Evolutionary conservation across 2,329 filamentous ascomycete species (phyloP).

Genomic region (Capronia epimyces): DNA sequence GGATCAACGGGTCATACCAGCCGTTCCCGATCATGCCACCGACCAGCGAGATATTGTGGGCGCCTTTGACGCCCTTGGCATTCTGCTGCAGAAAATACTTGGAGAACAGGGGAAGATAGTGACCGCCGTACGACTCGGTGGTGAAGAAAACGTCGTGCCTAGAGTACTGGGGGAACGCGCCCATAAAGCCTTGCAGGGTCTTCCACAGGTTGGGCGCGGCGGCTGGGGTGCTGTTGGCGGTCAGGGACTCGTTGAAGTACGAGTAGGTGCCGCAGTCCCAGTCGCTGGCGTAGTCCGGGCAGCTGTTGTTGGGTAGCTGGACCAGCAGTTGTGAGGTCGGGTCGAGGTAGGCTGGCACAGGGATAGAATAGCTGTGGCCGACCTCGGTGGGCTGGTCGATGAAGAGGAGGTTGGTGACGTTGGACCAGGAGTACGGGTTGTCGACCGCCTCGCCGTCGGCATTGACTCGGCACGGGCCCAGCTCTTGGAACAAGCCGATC

Average conservation of each 20-base stretch:
- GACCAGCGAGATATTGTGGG: slow-evolving; percentile 29
- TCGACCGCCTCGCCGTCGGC: slow-evolving; percentile 36
- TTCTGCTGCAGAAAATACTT: slow-evolving; percentile 38
- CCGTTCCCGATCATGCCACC: slow-evolving; percentile 38
- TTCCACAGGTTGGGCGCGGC: slow-evolving; percentile 30
- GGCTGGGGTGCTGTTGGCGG: slow-evolving; percentile 26
- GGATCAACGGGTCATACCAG: slow-evolving; percentile 37
- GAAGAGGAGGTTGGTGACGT: slow-evolving; percentile 47
- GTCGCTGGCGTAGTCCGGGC: slow-evolving; percentile 26
- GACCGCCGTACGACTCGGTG: slow-evolving; percentile 52
- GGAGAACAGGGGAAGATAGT: slow-evolving; percentile 53
- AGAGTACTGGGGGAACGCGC: slow-evolving; percentile 28
- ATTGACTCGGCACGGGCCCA: slow-evolving; percentile 37
- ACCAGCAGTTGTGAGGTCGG: slow-evolving; percentile 17
- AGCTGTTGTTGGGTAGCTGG: slow-evolving; percentile 25
- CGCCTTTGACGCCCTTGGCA: slow-evolving; percentile 26
- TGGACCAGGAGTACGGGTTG: slow-evolving; percentile 36
- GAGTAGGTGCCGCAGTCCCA: slow-evolving; percentile 27
- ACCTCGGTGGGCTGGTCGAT: slow-evolving; percentile 61
- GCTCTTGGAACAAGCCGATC: slow-evolving; percentile 35
- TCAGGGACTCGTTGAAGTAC: slow-evolving; percentile 26
- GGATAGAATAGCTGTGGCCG: slow-evolving; percentile 51
- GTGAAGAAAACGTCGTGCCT: slow-evolving; percentile 49
- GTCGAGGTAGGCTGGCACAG: slow-evolving; percentile 26
- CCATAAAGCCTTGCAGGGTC: slow-evolving; percentile 29